These are phyloP conservation scores for Lentinula boryana DNA, from an alignment of 768 basidiomycete genomes.

Conservation along the genomic window DNA sequence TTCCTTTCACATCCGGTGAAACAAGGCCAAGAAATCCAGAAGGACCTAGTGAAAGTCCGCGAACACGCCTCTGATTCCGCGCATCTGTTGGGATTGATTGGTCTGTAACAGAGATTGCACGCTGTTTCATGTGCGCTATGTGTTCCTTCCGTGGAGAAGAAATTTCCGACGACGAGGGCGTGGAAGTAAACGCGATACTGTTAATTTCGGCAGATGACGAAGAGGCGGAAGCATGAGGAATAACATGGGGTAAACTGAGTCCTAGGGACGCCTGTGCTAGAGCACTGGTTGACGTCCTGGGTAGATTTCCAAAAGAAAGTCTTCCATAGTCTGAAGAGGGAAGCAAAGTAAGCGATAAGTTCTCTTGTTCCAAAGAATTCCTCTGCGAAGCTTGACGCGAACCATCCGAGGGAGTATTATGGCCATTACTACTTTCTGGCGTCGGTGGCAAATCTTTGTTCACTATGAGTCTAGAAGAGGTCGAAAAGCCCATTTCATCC, in stretches of 20 bases:
- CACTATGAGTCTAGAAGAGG: conserved; percentile 17
- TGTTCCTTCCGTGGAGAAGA: conserved; percentile 26
- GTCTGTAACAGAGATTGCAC: conserved; percentile 17
- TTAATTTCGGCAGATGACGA: conserved; percentile 43
- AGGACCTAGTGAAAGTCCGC: conserved; percentile 56
- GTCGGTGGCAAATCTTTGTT: conserved; percentile 51
- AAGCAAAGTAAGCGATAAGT: conserved; percentile 4
- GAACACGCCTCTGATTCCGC: conserved; percentile 25
- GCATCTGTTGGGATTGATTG: conserved; percentile 7
- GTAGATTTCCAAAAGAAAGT: conserved; percentile 12
- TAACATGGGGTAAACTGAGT: conserved; percentile 50
- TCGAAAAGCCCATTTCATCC: conserved; percentile 15
- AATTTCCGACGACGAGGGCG: conserved; percentile 14
- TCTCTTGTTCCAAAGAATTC: conserved; percentile 7
- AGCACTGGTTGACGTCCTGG: conserved; percentile 27
- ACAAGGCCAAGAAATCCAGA: conserved; percentile 30
- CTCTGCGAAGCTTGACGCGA: conserved; percentile 4
- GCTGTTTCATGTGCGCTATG: conserved; percentile 41
- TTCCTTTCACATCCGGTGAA: conserved; percentile 38
- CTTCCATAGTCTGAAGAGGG: conserved; percentile 9
- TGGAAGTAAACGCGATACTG: conserved; percentile 35
- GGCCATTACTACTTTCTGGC: conserved; percentile 26
- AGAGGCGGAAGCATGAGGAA: conserved; percentile 35
- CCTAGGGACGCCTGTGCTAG: conserved; percentile 54
- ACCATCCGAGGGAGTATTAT: neutral